Conservation (phyloP, 768 basidiomycete species). For the Scleroderma citrinum region DNA sequence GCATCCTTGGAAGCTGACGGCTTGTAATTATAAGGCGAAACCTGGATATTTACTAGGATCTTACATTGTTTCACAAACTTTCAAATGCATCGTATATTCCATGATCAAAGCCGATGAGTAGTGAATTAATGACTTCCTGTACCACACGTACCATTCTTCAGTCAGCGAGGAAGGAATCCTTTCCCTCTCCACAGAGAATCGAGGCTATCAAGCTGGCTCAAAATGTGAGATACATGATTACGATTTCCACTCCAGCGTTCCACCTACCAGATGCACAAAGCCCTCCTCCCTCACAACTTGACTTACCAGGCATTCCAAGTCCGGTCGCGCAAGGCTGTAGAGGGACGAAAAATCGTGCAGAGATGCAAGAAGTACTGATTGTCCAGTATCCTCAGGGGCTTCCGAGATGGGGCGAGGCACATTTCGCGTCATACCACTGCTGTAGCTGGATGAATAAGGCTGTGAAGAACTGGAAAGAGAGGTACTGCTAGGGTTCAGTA, state of each 20-base stretch:
- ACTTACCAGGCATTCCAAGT: slow-evolving; percentile 53
- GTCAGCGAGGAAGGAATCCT: slow-evolving; percentile 27
- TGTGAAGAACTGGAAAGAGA: slow-evolving; percentile 31
- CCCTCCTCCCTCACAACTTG: slow-evolving; percentile 70
- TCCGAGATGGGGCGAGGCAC: slow-evolving; percentile 21
- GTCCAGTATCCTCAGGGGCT: background rate
- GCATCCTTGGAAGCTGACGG: slow-evolving; percentile 31
- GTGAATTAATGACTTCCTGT: no score
- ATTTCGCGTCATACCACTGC: slow-evolving; percentile 15
- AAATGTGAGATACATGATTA: slow-evolving; percentile 10
- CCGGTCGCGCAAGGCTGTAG: slow-evolving; percentile 45
- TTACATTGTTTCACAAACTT: no score
- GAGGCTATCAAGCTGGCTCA: slow-evolving; percentile 45
- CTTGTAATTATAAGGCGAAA: background rate
- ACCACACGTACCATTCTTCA: no score
- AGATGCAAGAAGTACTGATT: slow-evolving; percentile 29
- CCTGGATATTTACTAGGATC: no score
- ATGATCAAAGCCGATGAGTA: no score
- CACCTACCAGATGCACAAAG: slow-evolving; percentile 64
- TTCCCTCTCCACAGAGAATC: slow-evolving; percentile 50
- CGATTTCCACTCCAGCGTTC: background rate
- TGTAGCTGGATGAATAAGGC: slow-evolving; percentile 22
- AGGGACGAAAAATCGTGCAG: slow-evolving; percentile 42
- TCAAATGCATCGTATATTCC: no score
- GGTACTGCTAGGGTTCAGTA: slow-evolving; percentile 3